Evolutionary conservation across 75 land plant species (phyloP).

Genomic region (Cryptomeria japonica): DNA sequence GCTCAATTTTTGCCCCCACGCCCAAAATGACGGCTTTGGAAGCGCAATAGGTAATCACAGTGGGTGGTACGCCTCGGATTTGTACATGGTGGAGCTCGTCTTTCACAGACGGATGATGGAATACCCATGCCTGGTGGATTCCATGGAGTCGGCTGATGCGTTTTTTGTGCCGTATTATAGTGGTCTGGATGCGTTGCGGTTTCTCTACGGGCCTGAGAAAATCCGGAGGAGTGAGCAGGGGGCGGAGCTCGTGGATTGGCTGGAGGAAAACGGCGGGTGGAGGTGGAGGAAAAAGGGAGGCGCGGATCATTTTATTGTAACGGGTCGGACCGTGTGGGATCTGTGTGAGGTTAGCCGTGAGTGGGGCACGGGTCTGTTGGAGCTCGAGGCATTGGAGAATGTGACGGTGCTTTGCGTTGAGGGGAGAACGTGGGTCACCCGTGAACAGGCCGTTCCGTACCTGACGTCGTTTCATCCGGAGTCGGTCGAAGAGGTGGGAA

Average conservation of each 20-base stretch:
- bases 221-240: constrained; percentile 14
- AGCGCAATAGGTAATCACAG: background rate
- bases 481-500: background rate
- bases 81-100: constrained; percentile 46
- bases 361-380: constrained; percentile 16
- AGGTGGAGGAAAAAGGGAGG: constrained; percentile 23
- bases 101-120: constrained; percentile 27
- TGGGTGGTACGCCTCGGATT: constrained; percentile 32
- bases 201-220: background rate
- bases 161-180: constrained; percentile 38
- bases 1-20: constrained; percentile 27
- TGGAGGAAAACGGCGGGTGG: constrained; percentile 12
- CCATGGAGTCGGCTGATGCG: constrained; percentile 18
- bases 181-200: constrained; percentile 1
- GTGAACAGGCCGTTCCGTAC: constrained; percentile 30
- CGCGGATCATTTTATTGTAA: constrained; percentile 27
- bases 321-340: constrained; percentile 22
- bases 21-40: constrained; percentile 25
- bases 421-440: constrained; percentile 8
- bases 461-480: constrained; percentile 32
- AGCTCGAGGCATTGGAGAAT: background rate
- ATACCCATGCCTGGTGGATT: constrained; percentile 14
- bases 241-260: constrained; percentile 20
- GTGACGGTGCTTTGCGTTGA: constrained; percentile 12
- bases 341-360: background rate